Evolutionary conservation across 1,284 basidiomycete genomes (phyloP), one percentile per base, ranked within the genome.

Genomic region (Agroathelia rolfsii): DNA sequence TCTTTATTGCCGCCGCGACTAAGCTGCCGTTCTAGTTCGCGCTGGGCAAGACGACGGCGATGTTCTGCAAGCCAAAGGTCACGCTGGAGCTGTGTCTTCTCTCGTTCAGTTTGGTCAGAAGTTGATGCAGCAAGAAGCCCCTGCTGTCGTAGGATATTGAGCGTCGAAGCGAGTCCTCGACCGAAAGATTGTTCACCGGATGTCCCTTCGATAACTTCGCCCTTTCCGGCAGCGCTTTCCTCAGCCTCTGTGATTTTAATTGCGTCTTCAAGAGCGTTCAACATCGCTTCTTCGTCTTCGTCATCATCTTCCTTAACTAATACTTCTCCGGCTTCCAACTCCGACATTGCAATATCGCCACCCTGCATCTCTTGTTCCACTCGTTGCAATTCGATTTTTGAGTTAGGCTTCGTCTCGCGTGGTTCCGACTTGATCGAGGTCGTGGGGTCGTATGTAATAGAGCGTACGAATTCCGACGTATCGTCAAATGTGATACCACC

Each of bases 401-500:
- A 60, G 32, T 48, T 54, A 30, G 46, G 53, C 30, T 50, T 39
- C 3, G 53, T 48, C 45, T 68, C 66, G 40, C 57, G 61, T 10
- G 61, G 62, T 44, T 79, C 75, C 22, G 55, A 54, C 50, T 78
- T 81, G 38, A 69, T 59, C 9, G 52, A 49, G 1, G 67, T 52
- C n/a, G n/a, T n/a, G 1, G 72, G 72, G 41, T 74, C 72, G 43
- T 71, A 71, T 0, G 77, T 76, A 42, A 99, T 89, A 24, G 86
- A 80, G 10, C 92, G 77, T 15, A 98, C 87, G 47, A 99, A 99
- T 53, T 97, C 93, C 11, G 89, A 89, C 0, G 95, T 98, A 47
- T 96, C 92, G 52, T 98, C 94, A 40, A 99, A 93, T 0, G 84
- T 86, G 20, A 99, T 65, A 13, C 78, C 72, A 13, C 63, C 61